These are phyloP conservation scores for Podospora comata DNA, from an alignment of 495 filamentous ascomycete species.

Conservation along the genomic window DNA sequence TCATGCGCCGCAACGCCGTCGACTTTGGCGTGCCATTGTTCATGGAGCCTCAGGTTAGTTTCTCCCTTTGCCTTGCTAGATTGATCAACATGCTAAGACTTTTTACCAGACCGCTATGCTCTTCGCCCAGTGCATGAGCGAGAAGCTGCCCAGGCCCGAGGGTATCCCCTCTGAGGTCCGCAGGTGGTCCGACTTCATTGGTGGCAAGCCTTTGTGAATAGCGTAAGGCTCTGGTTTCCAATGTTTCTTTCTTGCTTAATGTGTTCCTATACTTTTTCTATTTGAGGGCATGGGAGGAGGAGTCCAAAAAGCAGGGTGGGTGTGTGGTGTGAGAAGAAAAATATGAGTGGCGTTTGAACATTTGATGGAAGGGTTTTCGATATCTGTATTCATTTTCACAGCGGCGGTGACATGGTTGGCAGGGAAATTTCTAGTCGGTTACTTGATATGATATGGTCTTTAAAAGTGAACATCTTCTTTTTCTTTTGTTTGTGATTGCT, in stretches of 20 bases:
- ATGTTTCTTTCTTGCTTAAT: neutral
- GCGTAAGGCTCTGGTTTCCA: neutral
- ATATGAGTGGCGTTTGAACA: neutral
- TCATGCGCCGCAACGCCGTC: slow-evolving; percentile 96
- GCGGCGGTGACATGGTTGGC: neutral
- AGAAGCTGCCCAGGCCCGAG: slow-evolving; percentile 81
- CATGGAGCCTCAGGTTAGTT: slow-evolving; percentile 95
- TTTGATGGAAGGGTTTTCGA: neutral
- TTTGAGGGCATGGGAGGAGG: neutral
- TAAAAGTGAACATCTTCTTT: neutral
- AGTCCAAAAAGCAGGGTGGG: neutral
- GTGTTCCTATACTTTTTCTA: slow-evolving; percentile 3
- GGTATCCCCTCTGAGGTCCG: slow-evolving; percentile 86
- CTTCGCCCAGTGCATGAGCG: slow-evolving; percentile 93
- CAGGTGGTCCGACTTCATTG: slow-evolving; percentile 91
- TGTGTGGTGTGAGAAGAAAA: neutral
- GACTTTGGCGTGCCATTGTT: slow-evolving; percentile 97
- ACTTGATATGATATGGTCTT: neutral
- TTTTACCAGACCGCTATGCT: slow-evolving; percentile 77
- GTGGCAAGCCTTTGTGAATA: slow-evolving; percentile 80
- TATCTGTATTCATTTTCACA: neutral
- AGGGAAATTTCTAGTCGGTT: neutral
- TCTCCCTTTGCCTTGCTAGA: slow-evolving; percentile 2
- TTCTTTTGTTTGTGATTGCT: neutral
- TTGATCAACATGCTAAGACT: slow-evolving; percentile 6